phyloP scores from a whole-genome alignment of 805 yeast species.

The Lachancea nothofagi region DNA sequence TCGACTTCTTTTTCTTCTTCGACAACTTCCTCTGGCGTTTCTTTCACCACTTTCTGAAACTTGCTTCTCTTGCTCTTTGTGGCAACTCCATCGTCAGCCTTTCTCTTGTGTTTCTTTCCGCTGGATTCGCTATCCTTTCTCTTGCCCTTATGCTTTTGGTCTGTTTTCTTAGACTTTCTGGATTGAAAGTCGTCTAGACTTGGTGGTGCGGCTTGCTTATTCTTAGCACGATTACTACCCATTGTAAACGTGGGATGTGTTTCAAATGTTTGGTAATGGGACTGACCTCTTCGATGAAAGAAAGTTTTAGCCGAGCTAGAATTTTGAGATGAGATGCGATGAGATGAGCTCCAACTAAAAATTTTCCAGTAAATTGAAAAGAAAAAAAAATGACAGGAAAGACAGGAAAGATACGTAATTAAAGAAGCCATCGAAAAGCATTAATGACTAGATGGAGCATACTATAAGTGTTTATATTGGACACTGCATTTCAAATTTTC shows the following conservation, averaged over 20 bases:
- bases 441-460: too few relatives aligned
- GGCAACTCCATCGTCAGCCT: constrained; percentile 11
- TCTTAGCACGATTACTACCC: constrained; percentile 87
- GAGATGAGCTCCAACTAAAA: constrained; percentile 15
- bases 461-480: too few relatives aligned
- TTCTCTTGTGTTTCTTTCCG: constrained; percentile 20
- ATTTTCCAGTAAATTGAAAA: constrained; percentile 5
- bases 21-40: constrained; percentile 10
- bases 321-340: constrained; percentile 7
- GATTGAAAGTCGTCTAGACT: constrained; percentile 74
- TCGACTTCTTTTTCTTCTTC: constrained; percentile 23
- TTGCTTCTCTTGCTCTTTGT: constrained; percentile 18
- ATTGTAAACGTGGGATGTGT: constrained; percentile 32
- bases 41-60: constrained; percentile 19
- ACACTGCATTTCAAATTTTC: too few relatives aligned
- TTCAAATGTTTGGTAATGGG: not conserved
- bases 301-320: not conserved
- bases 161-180: constrained; percentile 37
- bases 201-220: constrained; percentile 92
- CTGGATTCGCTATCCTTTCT: constrained; percentile 31
- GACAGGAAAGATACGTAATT: not conserved
- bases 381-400: not conserved
- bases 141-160: constrained; percentile 34
- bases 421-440: too few relatives aligned
- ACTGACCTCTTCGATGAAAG: not conserved